Evolutionary conservation across 306 rosid genomes (phyloP).

Genomic region (Trifolium repens): DNA sequence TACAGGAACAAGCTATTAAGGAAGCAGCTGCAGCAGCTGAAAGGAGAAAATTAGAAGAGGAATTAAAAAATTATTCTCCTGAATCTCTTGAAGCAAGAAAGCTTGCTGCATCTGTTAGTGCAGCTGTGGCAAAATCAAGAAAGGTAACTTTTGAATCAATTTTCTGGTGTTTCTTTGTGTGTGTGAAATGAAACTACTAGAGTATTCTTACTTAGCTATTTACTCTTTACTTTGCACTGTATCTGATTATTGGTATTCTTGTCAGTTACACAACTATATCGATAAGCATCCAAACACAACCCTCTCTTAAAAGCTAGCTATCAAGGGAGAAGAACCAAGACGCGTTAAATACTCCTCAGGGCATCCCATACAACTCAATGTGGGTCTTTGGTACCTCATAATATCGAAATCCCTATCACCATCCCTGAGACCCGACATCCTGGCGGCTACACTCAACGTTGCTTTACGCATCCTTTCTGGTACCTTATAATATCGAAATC

Average conservation of each 20-base stretch:
- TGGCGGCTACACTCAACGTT: background rate
- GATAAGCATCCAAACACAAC: background rate
- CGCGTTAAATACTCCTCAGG: background rate
- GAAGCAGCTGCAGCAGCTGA: slow-evolving; percentile 57
- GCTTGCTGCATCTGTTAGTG: slow-evolving; percentile 46
- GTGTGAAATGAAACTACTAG: background rate
- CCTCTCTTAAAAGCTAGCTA: background rate
- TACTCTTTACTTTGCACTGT: background rate
- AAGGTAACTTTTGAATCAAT: slow-evolving; percentile 48
- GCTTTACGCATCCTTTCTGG: background rate
- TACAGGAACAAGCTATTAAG: slow-evolving; percentile 72
- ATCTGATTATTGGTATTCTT: background rate
- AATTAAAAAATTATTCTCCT: slow-evolving; percentile 49
- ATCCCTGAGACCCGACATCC: background rate
- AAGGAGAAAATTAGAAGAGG: slow-evolving; percentile 52
- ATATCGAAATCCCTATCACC: background rate
- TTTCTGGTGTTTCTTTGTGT: slow-evolving; percentile 19
- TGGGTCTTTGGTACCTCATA: background rate
- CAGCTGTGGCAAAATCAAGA: slow-evolving; percentile 57
- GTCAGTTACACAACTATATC: background rate
- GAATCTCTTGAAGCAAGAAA: slow-evolving; percentile 57
- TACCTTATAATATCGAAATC: too few relatives aligned
- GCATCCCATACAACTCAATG: background rate
- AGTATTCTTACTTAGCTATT: background rate
- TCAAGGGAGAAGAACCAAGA: background rate